phyloP scores from a whole-genome alignment of 176 grass and related monocot genomes.

The Triticum turgidum region DNA sequence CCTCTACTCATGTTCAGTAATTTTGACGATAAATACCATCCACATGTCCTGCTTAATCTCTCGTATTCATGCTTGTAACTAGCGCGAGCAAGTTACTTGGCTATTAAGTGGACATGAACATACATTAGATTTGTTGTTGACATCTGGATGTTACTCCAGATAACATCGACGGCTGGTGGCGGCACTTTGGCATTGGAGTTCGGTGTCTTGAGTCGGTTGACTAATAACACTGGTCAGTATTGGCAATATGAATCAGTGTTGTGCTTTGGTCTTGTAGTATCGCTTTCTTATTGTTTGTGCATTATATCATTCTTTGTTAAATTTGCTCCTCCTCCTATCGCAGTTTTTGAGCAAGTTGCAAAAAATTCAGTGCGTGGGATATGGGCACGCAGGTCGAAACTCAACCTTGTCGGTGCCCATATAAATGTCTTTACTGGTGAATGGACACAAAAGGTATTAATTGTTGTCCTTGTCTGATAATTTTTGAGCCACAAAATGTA shows the following conservation, averaged over 20 bases:
- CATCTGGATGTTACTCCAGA: slow-evolving; percentile 49
- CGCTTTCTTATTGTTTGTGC: background rate
- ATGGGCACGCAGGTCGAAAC: slow-evolving; percentile 88
- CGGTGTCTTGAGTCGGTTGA: slow-evolving; percentile 85
- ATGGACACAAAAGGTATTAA: slow-evolving; percentile 96
- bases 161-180: slow-evolving; percentile 97
- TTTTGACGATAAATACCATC: background rate
- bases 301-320: slow-evolving; percentile 15
- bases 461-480: background rate
- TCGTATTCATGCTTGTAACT: background rate
- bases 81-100: slow-evolving; percentile 4
- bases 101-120: slow-evolving; percentile 6
- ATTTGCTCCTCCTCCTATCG: slow-evolving; percentile 14
- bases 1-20: background rate
- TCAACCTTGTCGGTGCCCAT: slow-evolving; percentile 94
- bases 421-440: slow-evolving; percentile 98
- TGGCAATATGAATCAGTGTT: slow-evolving; percentile 5
- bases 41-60: background rate
- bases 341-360: slow-evolving; percentile 97
- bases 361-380: slow-evolving; percentile 91
- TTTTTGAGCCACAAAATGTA: background rate
- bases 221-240: slow-evolving; percentile 73
- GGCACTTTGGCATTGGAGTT: slow-evolving; percentile 97
- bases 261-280: background rate
- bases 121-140: slow-evolving; percentile 25